These are phyloP conservation scores for Calocybe cyanea DNA, from an alignment of 768 basidiomycete genomes.

Conservation along the genomic window DNA sequence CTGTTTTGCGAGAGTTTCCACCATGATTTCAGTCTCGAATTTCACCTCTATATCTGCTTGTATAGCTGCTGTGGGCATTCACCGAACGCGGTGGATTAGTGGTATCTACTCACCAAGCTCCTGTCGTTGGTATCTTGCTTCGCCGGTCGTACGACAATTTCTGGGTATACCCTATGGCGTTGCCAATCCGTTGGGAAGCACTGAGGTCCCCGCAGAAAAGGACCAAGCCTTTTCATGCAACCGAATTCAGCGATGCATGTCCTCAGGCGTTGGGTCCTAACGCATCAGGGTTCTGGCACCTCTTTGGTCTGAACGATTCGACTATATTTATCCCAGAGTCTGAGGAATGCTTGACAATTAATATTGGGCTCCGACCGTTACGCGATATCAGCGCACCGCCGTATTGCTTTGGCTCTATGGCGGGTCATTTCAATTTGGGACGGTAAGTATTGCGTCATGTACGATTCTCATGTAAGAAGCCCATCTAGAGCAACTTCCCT, in stretches of 20 bases:
- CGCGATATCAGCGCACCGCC: conserved; percentile 27
- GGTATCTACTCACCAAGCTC: conserved; percentile 27
- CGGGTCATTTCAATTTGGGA: conserved; percentile 31
- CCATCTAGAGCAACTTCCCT: conserved; percentile 23
- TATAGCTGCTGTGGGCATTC: neutral
- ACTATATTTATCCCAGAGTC: conserved; percentile 24
- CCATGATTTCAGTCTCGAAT: neutral
- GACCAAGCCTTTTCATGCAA: conserved; percentile 19
- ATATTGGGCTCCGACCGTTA: conserved; percentile 33
- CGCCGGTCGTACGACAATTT: conserved; percentile 28
- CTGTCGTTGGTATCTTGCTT: conserved; percentile 22
- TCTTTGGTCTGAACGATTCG: conserved; percentile 17
- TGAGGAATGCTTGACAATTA: conserved; percentile 33
- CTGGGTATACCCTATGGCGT: conserved; percentile 32
- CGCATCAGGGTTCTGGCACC: conserved; percentile 18
- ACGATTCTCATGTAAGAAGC: neutral
- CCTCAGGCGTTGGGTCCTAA: conserved; percentile 19
- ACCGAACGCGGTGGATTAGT: conserved; percentile 17
- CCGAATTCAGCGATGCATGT: conserved; percentile 28
- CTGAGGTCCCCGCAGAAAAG: conserved; percentile 21
- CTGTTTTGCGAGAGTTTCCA: too few species aligned
- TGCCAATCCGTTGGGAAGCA: conserved; percentile 29
- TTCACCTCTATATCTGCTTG: neutral
- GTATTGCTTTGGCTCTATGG: conserved; percentile 36
- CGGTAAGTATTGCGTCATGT: conserved; percentile 19